These are phyloP conservation scores for Calonectria leucothoes DNA, from an alignment of 2,329 filamentous ascomycete genomes.

Conservation along the genomic window DNA sequence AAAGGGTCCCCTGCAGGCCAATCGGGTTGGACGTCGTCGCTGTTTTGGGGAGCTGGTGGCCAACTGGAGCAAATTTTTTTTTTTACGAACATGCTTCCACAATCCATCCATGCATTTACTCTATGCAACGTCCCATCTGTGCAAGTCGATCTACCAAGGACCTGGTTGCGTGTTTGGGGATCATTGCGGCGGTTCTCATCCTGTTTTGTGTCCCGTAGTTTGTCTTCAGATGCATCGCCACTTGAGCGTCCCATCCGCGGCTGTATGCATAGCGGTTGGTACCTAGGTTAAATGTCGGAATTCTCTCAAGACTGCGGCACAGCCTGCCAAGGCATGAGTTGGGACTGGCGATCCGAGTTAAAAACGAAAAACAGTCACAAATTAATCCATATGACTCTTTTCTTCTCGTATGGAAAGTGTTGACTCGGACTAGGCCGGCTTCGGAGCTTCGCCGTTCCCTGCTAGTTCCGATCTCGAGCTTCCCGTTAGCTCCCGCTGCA, in stretches of 20 bases:
- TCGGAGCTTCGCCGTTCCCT: background rate
- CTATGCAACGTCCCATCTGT: slow-evolving; percentile 5
- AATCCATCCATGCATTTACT: slow-evolving; percentile 14
- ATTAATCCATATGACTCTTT: background rate
- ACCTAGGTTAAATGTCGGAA: background rate
- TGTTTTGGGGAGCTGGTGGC: slow-evolving; percentile 11
- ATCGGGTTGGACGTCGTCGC: slow-evolving; percentile 20
- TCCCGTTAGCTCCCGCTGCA: background rate
- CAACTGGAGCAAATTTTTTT: background rate
- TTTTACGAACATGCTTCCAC: slow-evolving; percentile 14
- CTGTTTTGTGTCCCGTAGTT: background rate
- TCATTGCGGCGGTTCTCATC: background rate
- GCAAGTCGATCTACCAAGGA: background rate
- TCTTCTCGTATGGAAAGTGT: background rate
- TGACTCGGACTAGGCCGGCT: slow-evolving; percentile 11
- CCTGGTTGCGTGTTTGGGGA: background rate
- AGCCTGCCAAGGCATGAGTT: background rate
- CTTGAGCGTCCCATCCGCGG: background rate
- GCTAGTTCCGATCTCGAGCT: slow-evolving; percentile 6
- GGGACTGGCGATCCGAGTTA: background rate
- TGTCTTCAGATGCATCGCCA: background rate
- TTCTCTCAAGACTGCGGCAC: background rate
- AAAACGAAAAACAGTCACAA: background rate
- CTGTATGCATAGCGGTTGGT: background rate
- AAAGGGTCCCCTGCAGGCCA: background rate